phyloP scores from a whole-genome alignment of 352 stramenopile genomes.

The Pythium dissotocum region DNA sequence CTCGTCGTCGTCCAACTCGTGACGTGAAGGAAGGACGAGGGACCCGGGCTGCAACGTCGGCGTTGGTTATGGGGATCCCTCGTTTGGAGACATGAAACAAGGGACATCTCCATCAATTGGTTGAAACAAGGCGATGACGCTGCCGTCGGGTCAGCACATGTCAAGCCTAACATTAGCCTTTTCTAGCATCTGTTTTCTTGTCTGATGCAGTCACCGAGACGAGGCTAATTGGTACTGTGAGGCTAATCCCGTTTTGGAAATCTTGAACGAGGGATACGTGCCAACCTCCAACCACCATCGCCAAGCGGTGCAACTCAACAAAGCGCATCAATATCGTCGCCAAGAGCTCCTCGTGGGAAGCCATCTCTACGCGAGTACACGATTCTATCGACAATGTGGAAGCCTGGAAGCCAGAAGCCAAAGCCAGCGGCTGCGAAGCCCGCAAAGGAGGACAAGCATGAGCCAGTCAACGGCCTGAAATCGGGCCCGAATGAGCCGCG shows the following conservation, averaged over 20 bases:
- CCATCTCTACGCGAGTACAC: background rate
- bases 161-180: background rate
- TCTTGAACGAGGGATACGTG: slow-evolving; percentile 16
- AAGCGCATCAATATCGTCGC: slow-evolving; percentile 1
- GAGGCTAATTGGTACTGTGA: background rate
- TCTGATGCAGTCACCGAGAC: background rate
- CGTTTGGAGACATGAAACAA: slow-evolving; percentile 5
- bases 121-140: slow-evolving; percentile 14
- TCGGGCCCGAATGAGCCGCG: slow-evolving; percentile 22
- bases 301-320: slow-evolving; percentile 26
- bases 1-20: slow-evolving; percentile 20
- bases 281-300: slow-evolving; percentile 34
- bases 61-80: slow-evolving; percentile 31
- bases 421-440: slow-evolving; percentile 21
- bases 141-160: background rate
- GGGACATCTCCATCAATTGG: slow-evolving; percentile 23
- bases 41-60: slow-evolving; percentile 11
- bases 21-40: slow-evolving; percentile 27
- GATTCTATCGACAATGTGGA: slow-evolving; percentile 46
- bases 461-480: slow-evolving; percentile 28
- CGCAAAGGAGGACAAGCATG: slow-evolving; percentile 15
- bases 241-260: slow-evolving; percentile 19
- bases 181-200: slow-evolving; percentile 3
- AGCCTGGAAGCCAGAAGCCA: slow-evolving; percentile 46
- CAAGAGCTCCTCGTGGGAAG: slow-evolving; percentile 1